phyloP scores from a whole-genome alignment of 805 yeast genomes.

The Lipomyces mesembrius region DNA sequence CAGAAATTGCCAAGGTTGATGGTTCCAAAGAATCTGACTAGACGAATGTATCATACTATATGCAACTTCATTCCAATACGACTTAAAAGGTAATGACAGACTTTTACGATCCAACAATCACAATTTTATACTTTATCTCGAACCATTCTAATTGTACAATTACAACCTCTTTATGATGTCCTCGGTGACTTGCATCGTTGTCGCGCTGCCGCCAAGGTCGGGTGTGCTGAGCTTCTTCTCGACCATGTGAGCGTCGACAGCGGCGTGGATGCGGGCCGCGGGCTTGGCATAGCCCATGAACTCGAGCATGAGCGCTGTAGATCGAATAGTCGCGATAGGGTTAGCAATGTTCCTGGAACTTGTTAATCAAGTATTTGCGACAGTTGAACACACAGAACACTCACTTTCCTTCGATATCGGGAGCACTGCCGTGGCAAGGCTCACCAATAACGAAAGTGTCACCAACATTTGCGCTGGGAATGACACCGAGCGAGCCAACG shows the following conservation, averaged over 20 bases:
- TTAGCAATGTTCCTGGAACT: conserved; percentile 56
- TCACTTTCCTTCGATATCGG: conserved; percentile 95
- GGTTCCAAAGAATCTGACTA: neutral
- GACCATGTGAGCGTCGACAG: conserved; percentile 89
- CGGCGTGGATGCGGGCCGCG: conserved; percentile 89
- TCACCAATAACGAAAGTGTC: conserved; percentile 96
- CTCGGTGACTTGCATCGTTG: conserved; percentile 84
- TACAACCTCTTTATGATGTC: conserved; percentile 70
- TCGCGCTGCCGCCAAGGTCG: conserved; percentile 88
- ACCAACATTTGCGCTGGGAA: conserved; percentile 98
- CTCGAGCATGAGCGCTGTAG: conserved; percentile 96
- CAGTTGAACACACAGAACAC: conserved; percentile 47
- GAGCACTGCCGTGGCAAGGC: conserved; percentile 99
- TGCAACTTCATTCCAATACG: neutral
- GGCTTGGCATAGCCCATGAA: conserved; percentile 89
- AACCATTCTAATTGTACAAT: conserved; percentile 18
- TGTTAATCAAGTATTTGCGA: neutral
- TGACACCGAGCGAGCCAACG: conserved; percentile 96
- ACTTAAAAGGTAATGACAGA: neutral
- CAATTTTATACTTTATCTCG: neutral
- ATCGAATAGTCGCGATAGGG: conserved; percentile 97
- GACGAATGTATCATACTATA: neutral
- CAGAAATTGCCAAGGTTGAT: neutral
- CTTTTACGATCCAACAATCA: neutral
- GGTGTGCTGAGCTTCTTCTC: conserved; percentile 85